phyloP scores from a whole-genome alignment of 805 yeast genomes.

The Dipodascopsis tothii region DNA sequence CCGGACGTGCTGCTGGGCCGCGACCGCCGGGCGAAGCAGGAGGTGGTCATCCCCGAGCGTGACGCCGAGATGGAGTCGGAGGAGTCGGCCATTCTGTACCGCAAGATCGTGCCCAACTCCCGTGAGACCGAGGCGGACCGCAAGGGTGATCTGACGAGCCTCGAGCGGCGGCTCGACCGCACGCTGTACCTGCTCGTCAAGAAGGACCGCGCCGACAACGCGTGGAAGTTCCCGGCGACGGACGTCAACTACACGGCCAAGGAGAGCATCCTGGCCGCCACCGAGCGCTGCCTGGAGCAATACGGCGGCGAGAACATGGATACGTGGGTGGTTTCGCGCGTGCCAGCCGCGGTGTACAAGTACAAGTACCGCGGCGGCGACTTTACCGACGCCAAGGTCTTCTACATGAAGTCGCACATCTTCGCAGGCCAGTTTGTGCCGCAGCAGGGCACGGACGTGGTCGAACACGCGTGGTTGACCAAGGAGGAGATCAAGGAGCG shows the following conservation, averaged over 20 bases:
- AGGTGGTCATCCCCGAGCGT: constrained; percentile 64
- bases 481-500: constrained; percentile 62
- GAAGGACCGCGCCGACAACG: constrained; percentile 23
- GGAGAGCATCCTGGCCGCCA: constrained; percentile 58
- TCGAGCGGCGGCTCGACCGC: constrained; percentile 72
- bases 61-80: constrained; percentile 32
- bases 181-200: constrained; percentile 72
- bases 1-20: constrained; percentile 42
- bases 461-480: constrained; percentile 73
- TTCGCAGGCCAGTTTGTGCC: constrained; percentile 69
- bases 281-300: constrained; percentile 62
- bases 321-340: constrained; percentile 84
- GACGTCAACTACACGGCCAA: constrained; percentile 34
- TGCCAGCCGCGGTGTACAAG: constrained; percentile 68
- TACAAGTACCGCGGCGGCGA: constrained; percentile 30
- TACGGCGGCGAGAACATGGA: constrained; percentile 72
- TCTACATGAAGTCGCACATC: constrained; percentile 77
- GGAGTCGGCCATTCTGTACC: constrained; percentile 44
- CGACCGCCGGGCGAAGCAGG: constrained; percentile 79
- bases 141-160: constrained; percentile 50
- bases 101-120: constrained; percentile 60
- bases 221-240: constrained; percentile 82
- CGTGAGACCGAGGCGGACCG: constrained; percentile 74
- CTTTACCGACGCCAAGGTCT: constrained; percentile 40
- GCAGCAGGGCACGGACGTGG: constrained; percentile 32